phyloP scores from a whole-genome alignment of 2,329 filamentous ascomycete genomes.

The Rasamsonia emersonii region DNA sequence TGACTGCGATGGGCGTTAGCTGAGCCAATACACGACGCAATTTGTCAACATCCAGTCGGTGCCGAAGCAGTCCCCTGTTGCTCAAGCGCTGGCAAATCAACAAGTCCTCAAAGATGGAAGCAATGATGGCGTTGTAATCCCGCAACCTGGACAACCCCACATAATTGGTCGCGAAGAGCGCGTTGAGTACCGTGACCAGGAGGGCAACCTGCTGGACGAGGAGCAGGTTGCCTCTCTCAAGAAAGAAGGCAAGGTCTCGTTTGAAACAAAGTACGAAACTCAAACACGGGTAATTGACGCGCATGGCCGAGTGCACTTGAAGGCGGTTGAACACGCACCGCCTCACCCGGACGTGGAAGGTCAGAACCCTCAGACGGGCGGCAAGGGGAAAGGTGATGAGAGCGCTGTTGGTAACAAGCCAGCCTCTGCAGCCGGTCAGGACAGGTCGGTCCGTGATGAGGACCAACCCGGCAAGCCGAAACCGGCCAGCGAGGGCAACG shows the following conservation, averaged over 20 bases:
- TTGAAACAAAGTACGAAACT: constrained; percentile 95
- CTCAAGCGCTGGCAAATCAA: no score
- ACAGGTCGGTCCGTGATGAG: constrained; percentile 27
- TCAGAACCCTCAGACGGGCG: constrained; percentile 47
- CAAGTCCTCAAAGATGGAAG: no score
- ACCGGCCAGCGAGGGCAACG: constrained; percentile 40
- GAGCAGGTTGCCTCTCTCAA: constrained; percentile 70
- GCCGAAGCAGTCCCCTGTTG: constrained; percentile 9
- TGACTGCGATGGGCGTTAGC: constrained; percentile 23
- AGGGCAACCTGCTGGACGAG: constrained; percentile 78
- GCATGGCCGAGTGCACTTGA: constrained; percentile 64
- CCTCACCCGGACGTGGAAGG: constrained; percentile 51
- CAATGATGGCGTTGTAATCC: constrained; percentile 25
- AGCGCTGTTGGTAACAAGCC: constrained; percentile 28
- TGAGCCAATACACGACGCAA: constrained; percentile 31
- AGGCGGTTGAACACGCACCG: constrained; percentile 37
- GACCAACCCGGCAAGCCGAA: constrained; percentile 30
- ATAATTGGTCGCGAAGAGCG: constrained; percentile 61
- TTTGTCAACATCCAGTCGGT: constrained; percentile 15
- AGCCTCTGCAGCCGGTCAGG: constrained; percentile 31
- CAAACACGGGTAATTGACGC: constrained; percentile 75
- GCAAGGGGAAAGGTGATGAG: constrained; percentile 26
- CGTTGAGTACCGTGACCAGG: constrained; percentile 88
- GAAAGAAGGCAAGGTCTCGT: constrained; percentile 78
- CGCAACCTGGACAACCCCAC: constrained; percentile 19